A percentile compares a stretch with the other conserved stretches of the same genome.
Evolutionary conservation across 2,329 filamentous ascomycete species (phyloP).

Genomic region (Calonectria crousiana): DNA sequence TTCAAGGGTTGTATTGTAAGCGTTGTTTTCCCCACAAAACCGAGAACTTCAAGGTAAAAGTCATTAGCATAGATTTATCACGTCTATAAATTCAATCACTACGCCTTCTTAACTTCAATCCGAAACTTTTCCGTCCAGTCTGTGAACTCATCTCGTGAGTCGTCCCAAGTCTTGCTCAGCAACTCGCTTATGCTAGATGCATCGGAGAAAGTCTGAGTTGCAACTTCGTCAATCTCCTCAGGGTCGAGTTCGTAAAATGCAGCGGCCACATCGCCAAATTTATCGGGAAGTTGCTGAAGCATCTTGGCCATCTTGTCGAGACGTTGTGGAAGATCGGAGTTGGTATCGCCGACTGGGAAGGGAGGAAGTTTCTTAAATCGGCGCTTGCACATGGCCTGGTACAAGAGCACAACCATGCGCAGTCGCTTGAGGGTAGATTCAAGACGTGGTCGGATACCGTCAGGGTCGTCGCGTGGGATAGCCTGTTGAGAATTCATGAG

Average conservation of each 20-base stretch:
- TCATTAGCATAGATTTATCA: background rate
- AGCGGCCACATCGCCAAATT: conserved; percentile 77
- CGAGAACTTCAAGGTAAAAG: background rate
- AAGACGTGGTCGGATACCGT: conserved; percentile 74
- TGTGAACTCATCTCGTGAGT: conserved; percentile 79
- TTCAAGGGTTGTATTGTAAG: no score
- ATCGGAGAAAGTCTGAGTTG: conserved; percentile 71
- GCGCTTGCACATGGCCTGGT: conserved; percentile 77
- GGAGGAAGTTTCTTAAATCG: conserved; percentile 71
- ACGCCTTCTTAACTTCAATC: conserved; percentile 61
- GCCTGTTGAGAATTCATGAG: conserved; percentile 72
- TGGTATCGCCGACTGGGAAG: conserved; percentile 51
- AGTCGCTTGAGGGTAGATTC: conserved; percentile 74
- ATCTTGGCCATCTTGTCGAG: conserved; percentile 69
- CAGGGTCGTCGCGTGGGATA: conserved; percentile 74
- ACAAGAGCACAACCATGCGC: conserved; percentile 76
- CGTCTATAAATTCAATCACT: background rate
- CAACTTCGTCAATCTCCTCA: conserved; percentile 66
- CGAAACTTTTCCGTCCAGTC: conserved; percentile 76
- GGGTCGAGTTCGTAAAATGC: conserved; percentile 79
- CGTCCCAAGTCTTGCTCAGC: conserved; percentile 72
- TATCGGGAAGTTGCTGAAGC: conserved; percentile 72
- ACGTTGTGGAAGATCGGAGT: conserved; percentile 51
- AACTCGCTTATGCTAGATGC: conserved; percentile 69
- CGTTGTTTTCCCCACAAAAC: background rate